Evolutionary conservation across 768 basidiomycete species (phyloP), one percentile per base, ranked within the genome.

Genomic region (Bullera alba): DNA sequence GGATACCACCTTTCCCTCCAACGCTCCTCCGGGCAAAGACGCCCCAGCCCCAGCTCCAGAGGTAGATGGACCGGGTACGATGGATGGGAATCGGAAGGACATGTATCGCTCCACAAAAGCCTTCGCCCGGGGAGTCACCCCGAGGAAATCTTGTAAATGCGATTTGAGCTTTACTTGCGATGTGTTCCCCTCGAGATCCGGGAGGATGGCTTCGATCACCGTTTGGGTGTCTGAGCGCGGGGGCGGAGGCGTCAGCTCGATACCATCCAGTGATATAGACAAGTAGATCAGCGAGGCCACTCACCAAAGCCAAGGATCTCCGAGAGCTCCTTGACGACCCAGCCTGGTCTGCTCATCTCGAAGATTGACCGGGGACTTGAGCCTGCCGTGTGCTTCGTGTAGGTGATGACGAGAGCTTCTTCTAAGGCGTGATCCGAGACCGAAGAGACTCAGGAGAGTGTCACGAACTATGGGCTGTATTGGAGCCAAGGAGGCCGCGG

Each of bases 101-200:
- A 63, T 36, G 53, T 72, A 72, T 27, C 53, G 49, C 26, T 47
- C 30, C 17, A 53, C 61, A 45, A 72, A 72, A 21, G 57, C 12
- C 47, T 65, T 64, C 2, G 67, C 56, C 22, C 48, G 27, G 10
- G 65, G 54, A 3, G 54, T 42, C 3, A 64, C 46, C 10, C 70
- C 70, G n/a, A 69, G 61, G 25, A 72, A 63, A 50, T 70, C 68
- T 65, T 69, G 59, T 12, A 72, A 58, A 56, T 70, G 64, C 14
- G 46, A 26, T 37, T 60, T 53, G 3, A 67, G 48, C 39, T 54
- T 54, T 5, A 57, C 45, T 56, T 61, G 53, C 41, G 52, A 46
- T 0, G 53, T 60, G 29, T 70, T 57, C 5, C 30, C 47, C 26
- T 69, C 60, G n/a, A 72, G 38, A 29, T 69, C 62, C 5, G 70